These are phyloP conservation scores for Phoenix dactylifera DNA, from an alignment of 176 grass and related monocot species.

Conservation along the genomic window DNA sequence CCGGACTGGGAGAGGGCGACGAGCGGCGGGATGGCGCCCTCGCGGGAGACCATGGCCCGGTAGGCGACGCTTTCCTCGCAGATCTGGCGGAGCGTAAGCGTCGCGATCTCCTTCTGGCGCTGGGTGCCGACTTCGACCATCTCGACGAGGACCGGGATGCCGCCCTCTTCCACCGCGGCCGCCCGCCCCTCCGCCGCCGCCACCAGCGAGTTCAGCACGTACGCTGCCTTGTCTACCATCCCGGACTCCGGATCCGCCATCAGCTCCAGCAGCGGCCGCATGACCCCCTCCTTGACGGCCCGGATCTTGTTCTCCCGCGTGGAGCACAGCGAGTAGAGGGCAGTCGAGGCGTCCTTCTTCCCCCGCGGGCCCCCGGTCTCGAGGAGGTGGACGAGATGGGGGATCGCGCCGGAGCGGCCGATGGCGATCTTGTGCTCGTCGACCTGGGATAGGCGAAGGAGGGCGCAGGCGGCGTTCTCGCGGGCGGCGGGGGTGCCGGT, in stretches of 20 bases:
- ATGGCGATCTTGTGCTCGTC: neutral
- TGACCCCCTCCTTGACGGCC: conserved; percentile 2
- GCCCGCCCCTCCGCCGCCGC: conserved; percentile 4
- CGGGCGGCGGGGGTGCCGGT: conserved; percentile 4
- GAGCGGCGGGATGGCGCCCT: conserved; percentile 9
- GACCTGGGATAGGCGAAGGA: neutral
- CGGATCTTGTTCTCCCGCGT: conserved; percentile 9
- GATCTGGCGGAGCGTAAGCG: neutral
- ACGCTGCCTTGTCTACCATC: conserved; percentile 10
- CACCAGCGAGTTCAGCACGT: conserved; percentile 10
- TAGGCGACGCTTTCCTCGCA: conserved; percentile 1
- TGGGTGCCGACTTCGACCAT: neutral
- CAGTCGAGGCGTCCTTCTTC: conserved; percentile 13
- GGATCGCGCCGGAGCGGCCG: conserved; percentile 8
- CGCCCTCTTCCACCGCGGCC: conserved; percentile 5
- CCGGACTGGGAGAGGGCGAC: conserved; percentile 5
- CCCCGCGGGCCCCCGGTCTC: neutral
- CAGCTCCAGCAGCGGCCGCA: conserved; percentile 2
- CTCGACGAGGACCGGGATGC: conserved; percentile 1
- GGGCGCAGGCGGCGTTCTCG: conserved; percentile 8
- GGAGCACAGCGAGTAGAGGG: neutral
- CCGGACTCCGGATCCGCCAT: conserved; percentile 7
- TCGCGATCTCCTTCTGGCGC: conserved; percentile 14
- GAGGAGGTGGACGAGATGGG: conserved; percentile 3
- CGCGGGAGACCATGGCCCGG: conserved; percentile 3